Conservation (phyloP, 352 stramenopile species). For the Phytopythium vexans region DNA sequence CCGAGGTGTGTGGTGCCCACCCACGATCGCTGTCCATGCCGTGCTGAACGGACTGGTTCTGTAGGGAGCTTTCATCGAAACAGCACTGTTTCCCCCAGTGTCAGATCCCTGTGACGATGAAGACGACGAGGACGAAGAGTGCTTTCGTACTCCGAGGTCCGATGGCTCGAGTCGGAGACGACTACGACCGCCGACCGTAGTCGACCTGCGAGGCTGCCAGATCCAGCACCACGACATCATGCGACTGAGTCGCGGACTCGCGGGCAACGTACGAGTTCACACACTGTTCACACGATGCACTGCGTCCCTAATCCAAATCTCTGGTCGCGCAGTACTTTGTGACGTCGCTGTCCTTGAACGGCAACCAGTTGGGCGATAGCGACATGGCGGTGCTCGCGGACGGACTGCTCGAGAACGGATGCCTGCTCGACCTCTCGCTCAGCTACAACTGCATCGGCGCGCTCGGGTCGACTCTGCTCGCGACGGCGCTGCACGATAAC, state of each 20-base stretch:
- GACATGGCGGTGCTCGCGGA: constrained; percentile 46
- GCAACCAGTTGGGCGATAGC: constrained; percentile 60
- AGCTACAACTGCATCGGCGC: constrained; percentile 69
- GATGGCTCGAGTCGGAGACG: not conserved
- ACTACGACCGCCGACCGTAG: not conserved
- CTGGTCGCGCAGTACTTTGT: constrained; percentile 44
- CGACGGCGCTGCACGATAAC: constrained; percentile 45
- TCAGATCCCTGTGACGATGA: constrained; percentile 7
- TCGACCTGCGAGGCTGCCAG: constrained; percentile 62
- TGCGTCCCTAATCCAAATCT: not conserved
- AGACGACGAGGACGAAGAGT: constrained; percentile 7
- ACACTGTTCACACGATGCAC: not conserved
- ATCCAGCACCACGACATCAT: constrained; percentile 38
- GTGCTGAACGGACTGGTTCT: not conserved
- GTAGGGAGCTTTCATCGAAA: constrained; percentile 31
- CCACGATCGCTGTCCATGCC: too few relatives aligned
- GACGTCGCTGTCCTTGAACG: constrained; percentile 49
- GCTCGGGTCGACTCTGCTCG: constrained; percentile 49
- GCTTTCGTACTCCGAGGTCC: not conserved
- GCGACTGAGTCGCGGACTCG: constrained; percentile 36
- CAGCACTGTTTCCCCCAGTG: constrained; percentile 3
- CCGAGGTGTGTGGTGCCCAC: constrained; percentile 15
- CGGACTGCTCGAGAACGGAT: constrained; percentile 49
- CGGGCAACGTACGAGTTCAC: constrained; percentile 42
- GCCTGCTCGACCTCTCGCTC: constrained; percentile 49